Base-by-base conservation (phyloP, 345 rosid genomes). In the Cardamine chenopodiifolia region DNA sequence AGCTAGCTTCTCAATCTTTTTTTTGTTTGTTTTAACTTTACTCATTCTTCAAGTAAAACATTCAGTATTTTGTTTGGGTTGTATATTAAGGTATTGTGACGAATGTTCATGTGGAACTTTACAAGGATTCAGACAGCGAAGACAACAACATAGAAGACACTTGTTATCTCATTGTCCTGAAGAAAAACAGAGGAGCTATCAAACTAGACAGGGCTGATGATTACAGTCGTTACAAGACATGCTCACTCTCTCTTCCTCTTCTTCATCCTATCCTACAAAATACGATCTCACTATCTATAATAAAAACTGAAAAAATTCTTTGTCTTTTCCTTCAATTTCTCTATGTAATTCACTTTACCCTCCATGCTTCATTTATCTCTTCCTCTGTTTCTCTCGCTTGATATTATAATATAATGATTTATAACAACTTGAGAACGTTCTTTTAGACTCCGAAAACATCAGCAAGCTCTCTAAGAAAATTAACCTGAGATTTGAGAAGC, bases 141-240 rank as follows among this genome's bases (percentile, higher is more conserved):
- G 83, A 67, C 48, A 86, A 79, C 71, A 75, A 75, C 35, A 54
- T 67, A 61, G 80, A 79, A 59, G 81, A 52, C 67, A 78, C 97
- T 52, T 86, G 97, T 71, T 86, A 95, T 77, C 82, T 90, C 9
- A 80, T 90, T 6, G 96, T 84, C 53, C 32, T 94, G 61, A 83
- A 78, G 12, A 94, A 95, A 11, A 85, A 79, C 76, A 60, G 59
- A 29, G 98, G 97, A 61, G 76, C 79, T 17, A 80, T 86, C 12
- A 95, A 95, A 73, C 79, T 95, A 25, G 97, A 95, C 89, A 86
- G 91, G 93, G 89, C 77, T 1, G 96, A 87, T 52, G 92, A 95
- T 80, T 81, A 82, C 74, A 72, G 66, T 84, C 85, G 72, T 12
- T 94, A 88, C 82, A 87, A 82, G 81, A 82, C 63, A 80, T 95